These are phyloP conservation scores for Niveomyces coronatus DNA, from an alignment of 2,329 filamentous ascomycete species.

Conservation along the genomic window DNA sequence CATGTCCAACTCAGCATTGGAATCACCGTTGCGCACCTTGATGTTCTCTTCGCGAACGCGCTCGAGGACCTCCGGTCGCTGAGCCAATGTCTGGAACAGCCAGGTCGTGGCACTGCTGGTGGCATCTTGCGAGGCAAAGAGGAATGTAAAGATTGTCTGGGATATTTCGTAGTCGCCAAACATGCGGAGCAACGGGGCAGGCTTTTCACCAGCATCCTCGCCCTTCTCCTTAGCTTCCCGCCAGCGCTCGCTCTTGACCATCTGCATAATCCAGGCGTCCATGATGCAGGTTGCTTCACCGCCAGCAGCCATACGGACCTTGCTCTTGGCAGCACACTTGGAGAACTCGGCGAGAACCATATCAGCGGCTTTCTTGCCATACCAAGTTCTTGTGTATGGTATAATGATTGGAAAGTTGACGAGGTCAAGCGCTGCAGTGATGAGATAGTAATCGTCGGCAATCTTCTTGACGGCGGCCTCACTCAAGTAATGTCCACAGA, in stretches of 20 bases:
- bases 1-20: conserved; percentile 60
- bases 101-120: conserved; percentile 89
- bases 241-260: conserved; percentile 78
- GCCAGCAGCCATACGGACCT: conserved; percentile 81
- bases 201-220: conserved; percentile 63
- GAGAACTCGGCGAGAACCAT: conserved; percentile 84
- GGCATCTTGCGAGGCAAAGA: conserved; percentile 95
- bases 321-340: conserved; percentile 87
- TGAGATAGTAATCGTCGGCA: conserved; percentile 91
- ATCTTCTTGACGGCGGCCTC: conserved; percentile 89
- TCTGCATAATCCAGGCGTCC: conserved; percentile 85
- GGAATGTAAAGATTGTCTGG: conserved; percentile 89
- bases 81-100: conserved; percentile 89
- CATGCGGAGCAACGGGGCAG: conserved; percentile 67
- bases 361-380: conserved; percentile 89
- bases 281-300: conserved; percentile 86
- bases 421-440: conserved; percentile 88
- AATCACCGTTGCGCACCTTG: conserved; percentile 62
- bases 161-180: conserved; percentile 88
- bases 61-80: conserved; percentile 85
- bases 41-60: conserved; percentile 89
- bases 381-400: conserved; percentile 92
- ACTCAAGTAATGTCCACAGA: conserved; percentile 90
- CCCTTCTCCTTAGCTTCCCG: conserved; percentile 68
- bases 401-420: conserved; percentile 98